Percentiles rank a stretch among this genome's conserved stretches.
These are phyloP conservation scores for Verticillium isaacii DNA, from an alignment of 2,329 filamentous ascomycete genomes.

Conservation along the genomic window DNA sequence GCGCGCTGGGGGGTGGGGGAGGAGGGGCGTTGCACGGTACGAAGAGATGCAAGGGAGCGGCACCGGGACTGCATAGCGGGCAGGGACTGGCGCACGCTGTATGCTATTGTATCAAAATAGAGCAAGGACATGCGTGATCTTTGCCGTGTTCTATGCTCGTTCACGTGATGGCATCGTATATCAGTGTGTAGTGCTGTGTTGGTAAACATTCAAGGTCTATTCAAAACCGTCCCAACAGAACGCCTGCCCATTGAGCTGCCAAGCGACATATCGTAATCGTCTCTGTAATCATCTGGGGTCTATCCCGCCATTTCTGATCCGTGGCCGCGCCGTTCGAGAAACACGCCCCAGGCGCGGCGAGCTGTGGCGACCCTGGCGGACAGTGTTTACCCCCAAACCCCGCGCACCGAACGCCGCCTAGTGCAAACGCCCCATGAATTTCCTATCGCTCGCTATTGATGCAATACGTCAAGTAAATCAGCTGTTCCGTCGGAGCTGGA, in stretches of 20 bases:
- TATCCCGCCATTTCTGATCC: too few relatives aligned
- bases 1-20: conserved; percentile 5
- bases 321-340: too few relatives aligned
- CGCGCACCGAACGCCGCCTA: not conserved
- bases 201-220: too few relatives aligned
- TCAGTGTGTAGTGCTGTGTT: too few relatives aligned
- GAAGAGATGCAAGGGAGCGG: not conserved
- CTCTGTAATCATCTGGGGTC: too few relatives aligned
- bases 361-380: too few relatives aligned
- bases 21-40: conserved; percentile 3
- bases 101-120: conserved; percentile 5
- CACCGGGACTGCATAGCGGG: not conserved
- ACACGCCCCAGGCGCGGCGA: too few relatives aligned
- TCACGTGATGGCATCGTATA: too few relatives aligned
- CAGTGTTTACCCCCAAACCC: too few relatives aligned
- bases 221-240: too few relatives aligned
- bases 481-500: conserved; percentile 9
- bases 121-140: not conserved
- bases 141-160: not conserved
- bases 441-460: conserved; percentile 9
- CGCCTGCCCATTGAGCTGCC: too few relatives aligned
- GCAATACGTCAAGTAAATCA: conserved; percentile 6
- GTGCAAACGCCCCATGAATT: not conserved
- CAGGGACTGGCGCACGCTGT: not conserved
- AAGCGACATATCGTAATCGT: too few relatives aligned